Evolutionary conservation across 129 eudicot species (phyloP), one percentile per base, ranked within the genome.

Genomic region (Flaveria linearis): DNA sequence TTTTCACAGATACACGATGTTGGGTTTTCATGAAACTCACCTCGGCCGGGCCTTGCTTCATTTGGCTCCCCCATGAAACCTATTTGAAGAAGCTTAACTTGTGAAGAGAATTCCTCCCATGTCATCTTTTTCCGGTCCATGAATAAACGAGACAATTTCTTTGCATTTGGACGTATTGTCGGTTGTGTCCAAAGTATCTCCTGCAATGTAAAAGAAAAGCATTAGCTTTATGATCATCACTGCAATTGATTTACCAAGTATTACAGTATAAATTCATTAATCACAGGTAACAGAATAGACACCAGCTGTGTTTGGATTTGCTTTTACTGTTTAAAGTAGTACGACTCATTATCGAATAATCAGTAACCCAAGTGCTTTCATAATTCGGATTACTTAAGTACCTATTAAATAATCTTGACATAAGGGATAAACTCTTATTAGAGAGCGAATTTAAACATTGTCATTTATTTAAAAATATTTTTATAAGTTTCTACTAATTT

Each of bases 51-150:
- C 77, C 96, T 83, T 42, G 79, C 81, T 85, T 91, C 96, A 71
- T 83, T 88, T 3, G 97, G 97, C 30, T 80, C 96, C 23, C 97
- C 97, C 96, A 91, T 91, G 82, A 91, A 91, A 71, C 92, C 95
- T 30, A 76, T 81, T 73, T 91, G 97, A 80, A 55, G 77, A 5
- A 51, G 77, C 22, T 71, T 86, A 12, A 85, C 83, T 68, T 72
- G 72, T 12, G 89, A 72, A 28, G 92, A 78, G 81, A 88, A 88
- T 62, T 85, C 97, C 63, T 85, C 90, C 92, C 92, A 91, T 6
- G 97, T 82, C 89, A 89, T 84, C 76, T 87, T 91, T 26, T 84
- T 66, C 20, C 97, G 90, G 73, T 74, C 84, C 69, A 72, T 10
- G 81, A 91, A 87, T 74, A 85, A 72, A 22, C 76, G 79, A 63